Evolutionary conservation across 2,329 filamentous ascomycete genomes (phyloP).

Genomic region (Colletotrichum destructivum): DNA sequence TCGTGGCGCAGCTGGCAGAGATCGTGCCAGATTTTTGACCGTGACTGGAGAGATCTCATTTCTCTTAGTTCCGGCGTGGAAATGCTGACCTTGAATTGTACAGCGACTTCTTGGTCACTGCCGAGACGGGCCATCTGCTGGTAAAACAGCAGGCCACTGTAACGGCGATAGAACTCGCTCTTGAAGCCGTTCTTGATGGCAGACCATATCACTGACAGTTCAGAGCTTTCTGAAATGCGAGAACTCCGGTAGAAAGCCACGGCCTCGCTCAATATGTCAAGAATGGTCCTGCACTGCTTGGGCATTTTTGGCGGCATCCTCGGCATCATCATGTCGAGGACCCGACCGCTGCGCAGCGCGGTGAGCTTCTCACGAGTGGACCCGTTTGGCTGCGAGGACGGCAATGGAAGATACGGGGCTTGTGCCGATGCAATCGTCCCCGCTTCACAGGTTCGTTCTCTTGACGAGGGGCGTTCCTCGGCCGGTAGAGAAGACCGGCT

Average conservation of each 20-base stretch:
- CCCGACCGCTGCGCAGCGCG: background rate
- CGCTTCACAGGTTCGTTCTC: too few relatives aligned
- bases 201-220: conserved; percentile 22
- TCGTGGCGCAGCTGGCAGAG: conserved; percentile 10
- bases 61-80: background rate
- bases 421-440: too few relatives aligned
- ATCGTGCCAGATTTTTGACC: conserved; percentile 9
- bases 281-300: background rate
- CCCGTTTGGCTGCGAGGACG: too few relatives aligned
- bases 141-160: conserved; percentile 17
- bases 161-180: conserved; percentile 25
- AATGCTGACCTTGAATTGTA: too few relatives aligned
- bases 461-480: too few relatives aligned
- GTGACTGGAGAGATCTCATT: conserved; percentile 6
- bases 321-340: background rate
- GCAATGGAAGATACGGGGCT: too few relatives aligned
- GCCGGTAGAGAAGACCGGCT: too few relatives aligned
- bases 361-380: too few relatives aligned
- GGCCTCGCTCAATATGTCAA: conserved; percentile 9
- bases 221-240: conserved; percentile 5
- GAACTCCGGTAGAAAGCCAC: conserved; percentile 6
- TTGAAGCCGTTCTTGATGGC: conserved; percentile 6
- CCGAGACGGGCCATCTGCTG: background rate
- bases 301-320: background rate
- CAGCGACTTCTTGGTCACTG: background rate